Conservation (phyloP, 2,329 filamentous ascomycete species). For the Parascedosporium putredinis region DNA sequence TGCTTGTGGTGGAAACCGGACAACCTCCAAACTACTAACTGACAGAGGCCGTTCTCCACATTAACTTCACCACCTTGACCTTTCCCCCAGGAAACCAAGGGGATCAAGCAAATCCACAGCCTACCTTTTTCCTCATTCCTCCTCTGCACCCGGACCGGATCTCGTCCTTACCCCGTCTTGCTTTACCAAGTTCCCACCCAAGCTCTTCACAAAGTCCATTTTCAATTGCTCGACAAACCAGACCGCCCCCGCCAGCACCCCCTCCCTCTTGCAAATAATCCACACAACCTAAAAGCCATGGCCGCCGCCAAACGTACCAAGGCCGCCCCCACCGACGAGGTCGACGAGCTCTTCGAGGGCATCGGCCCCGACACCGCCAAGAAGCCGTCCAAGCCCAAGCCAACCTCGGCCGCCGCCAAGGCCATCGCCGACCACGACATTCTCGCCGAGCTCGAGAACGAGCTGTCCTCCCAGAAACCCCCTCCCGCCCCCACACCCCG, state of each 20-base stretch:
- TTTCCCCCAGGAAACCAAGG: too few relatives aligned
- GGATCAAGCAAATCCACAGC: too few relatives aligned
- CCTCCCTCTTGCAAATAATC: background rate
- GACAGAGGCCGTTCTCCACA: background rate
- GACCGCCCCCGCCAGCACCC: too few relatives aligned
- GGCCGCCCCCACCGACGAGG: conserved; percentile 45
- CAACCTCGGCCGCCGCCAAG: conserved; percentile 39
- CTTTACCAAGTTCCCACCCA: too few relatives aligned
- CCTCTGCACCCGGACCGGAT: too few relatives aligned
- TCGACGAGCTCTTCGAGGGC: conserved; percentile 56
- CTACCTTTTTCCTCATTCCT: too few relatives aligned
- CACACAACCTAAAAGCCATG: background rate
- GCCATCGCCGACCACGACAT: conserved; percentile 56
- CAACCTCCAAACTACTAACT: background rate
- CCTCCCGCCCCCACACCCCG: conserved; percentile 74
- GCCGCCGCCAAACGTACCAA: conserved; percentile 47
- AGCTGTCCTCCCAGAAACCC: conserved; percentile 63
- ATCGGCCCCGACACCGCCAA: conserved; percentile 40
- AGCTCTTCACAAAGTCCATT: too few relatives aligned
- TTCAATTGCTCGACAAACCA: too few relatives aligned
- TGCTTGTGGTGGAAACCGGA: too few relatives aligned
- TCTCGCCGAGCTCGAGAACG: conserved; percentile 70
- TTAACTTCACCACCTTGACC: too few relatives aligned
- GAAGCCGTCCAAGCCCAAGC: conserved; percentile 35
- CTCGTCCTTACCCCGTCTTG: background rate